Conservation (phyloP, 495 filamentous ascomycete species). For the Penicilliopsis zonata region DNA sequence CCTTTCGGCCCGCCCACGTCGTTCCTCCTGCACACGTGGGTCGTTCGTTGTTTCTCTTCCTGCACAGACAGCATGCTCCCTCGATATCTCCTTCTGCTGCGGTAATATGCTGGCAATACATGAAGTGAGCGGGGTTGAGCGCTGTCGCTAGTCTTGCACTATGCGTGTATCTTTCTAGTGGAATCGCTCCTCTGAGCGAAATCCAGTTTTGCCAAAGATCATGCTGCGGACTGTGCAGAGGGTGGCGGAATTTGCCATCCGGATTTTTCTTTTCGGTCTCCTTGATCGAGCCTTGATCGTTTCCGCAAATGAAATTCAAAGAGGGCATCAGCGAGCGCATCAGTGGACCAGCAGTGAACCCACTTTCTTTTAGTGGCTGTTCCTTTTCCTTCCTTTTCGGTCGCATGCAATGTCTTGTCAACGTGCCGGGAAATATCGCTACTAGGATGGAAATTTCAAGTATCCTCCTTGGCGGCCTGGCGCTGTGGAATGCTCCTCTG, state of each 20-base stretch:
- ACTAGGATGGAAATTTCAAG: too few species aligned
- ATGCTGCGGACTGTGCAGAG: constrained; percentile 25
- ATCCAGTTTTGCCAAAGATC: constrained; percentile 10
- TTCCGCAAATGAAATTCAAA: constrained; percentile 12
- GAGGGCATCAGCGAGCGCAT: constrained; percentile 49
- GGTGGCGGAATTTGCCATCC: constrained; percentile 16
- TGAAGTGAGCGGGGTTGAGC: constrained; percentile 35
- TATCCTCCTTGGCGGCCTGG: not conserved
- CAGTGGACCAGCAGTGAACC: constrained; percentile 35
- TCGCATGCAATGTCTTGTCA: constrained; percentile 2
- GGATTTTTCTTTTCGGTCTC: constrained; percentile 10
- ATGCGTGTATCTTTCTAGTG: constrained; percentile 10
- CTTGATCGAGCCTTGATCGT: constrained; percentile 9
- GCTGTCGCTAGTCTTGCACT: constrained; percentile 27
- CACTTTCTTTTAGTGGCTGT: not conserved
- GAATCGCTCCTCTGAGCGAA: constrained; percentile 6
- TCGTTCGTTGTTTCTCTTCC: constrained; percentile 13
- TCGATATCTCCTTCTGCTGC: constrained; percentile 21
- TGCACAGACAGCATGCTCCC: constrained; percentile 30
- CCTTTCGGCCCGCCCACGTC: constrained; percentile 19
- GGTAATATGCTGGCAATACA: constrained; percentile 17
- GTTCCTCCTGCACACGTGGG: constrained; percentile 15
- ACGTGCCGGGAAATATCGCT: too few species aligned
- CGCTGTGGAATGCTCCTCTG: too few species aligned
- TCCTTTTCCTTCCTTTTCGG: not conserved